Evolutionary conservation across 108 stramenopile species (phyloP).

Genomic region (Stephanodiscus minutulus): DNA sequence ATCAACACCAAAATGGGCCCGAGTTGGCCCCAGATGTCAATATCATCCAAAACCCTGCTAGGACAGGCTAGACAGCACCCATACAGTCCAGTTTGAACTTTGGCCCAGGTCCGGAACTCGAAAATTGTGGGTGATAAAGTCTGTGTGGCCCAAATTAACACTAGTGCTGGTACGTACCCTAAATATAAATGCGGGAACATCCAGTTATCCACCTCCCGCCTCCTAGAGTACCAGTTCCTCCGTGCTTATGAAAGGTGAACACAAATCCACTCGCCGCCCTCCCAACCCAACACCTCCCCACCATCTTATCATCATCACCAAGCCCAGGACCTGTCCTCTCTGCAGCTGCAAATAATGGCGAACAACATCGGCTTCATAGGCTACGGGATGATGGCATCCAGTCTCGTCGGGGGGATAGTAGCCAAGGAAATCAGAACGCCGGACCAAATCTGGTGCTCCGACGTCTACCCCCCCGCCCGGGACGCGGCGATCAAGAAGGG

Average conservation of each 20-base stretch:
- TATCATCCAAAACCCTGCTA: not conserved
- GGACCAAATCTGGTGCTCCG: conserved; percentile 62
- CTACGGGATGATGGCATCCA: conserved; percentile 87
- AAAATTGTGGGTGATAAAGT: not conserved
- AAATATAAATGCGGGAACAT: too few species aligned
- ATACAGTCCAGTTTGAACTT: not conserved
- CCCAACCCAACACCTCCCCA: too few species aligned
- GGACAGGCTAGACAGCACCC: not conserved
- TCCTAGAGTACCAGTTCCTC: too few species aligned
- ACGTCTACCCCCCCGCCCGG: conserved; percentile 61
- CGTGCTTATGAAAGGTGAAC: too few species aligned
- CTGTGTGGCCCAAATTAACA: not conserved
- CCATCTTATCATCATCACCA: too few species aligned
- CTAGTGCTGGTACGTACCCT: not conserved
- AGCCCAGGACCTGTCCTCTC: too few species aligned
- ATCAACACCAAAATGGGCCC: not conserved
- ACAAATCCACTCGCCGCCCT: too few species aligned
- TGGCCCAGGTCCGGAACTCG: not conserved
- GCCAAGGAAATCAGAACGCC: conserved; percentile 55
- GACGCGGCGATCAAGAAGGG: conserved; percentile 64
- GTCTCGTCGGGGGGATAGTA: conserved; percentile 75
- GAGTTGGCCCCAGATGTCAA: not conserved
- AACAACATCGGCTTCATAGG: conserved; percentile 79
- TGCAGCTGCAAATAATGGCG: too few species aligned
- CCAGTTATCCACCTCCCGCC: too few species aligned